Percentiles rank a stretch among this genome's conserved stretches.
phyloP scores from a whole-genome alignment of 1,139 yeast species.

The Taphrina flavorubra region DNA sequence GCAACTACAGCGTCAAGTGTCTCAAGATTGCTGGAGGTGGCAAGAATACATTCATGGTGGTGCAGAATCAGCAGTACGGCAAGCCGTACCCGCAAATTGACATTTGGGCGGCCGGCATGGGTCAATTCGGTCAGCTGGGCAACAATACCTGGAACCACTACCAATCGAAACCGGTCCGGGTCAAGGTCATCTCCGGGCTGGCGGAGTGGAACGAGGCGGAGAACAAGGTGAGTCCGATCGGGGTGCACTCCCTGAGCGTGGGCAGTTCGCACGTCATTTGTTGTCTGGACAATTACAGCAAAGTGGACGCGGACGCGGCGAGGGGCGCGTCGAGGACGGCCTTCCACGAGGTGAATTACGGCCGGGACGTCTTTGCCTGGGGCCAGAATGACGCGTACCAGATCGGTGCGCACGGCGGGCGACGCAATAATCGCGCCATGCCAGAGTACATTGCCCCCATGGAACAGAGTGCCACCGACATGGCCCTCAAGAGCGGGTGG shows the following conservation, averaged over 20 bases:
- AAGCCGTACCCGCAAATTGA: slow-evolving; percentile 43
- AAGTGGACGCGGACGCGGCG: slow-evolving; percentile 43
- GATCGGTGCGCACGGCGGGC: slow-evolving; percentile 71
- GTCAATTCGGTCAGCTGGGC: slow-evolving; percentile 88
- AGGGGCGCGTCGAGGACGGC: slow-evolving; percentile 26
- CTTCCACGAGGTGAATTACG: slow-evolving; percentile 41
- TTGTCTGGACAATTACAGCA: slow-evolving; percentile 59
- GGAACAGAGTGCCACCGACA: slow-evolving; percentile 27
- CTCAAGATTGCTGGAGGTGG: slow-evolving; percentile 70
- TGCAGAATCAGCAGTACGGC: slow-evolving; percentile 46
- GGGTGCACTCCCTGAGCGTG: slow-evolving; percentile 48
- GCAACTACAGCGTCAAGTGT: slow-evolving; percentile 50
- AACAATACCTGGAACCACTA: slow-evolving; percentile 76
- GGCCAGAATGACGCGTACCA: slow-evolving; percentile 86
- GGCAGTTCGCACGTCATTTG: slow-evolving; percentile 73
- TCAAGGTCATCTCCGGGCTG: slow-evolving; percentile 58
- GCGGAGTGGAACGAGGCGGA: slow-evolving; percentile 57
- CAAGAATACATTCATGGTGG: slow-evolving; percentile 62
- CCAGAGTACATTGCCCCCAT: slow-evolving; percentile 44
- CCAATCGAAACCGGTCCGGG: slow-evolving; percentile 66
- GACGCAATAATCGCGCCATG: slow-evolving; percentile 57
- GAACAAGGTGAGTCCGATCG: slow-evolving; percentile 49
- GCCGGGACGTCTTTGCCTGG: slow-evolving; percentile 70
- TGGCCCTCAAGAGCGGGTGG: slow-evolving; percentile 40
- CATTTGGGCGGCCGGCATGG: slow-evolving; percentile 72